Base-by-base conservation (phyloP, 2,329 filamentous ascomycete genomes). In the Aspergillus sp. region DNA sequence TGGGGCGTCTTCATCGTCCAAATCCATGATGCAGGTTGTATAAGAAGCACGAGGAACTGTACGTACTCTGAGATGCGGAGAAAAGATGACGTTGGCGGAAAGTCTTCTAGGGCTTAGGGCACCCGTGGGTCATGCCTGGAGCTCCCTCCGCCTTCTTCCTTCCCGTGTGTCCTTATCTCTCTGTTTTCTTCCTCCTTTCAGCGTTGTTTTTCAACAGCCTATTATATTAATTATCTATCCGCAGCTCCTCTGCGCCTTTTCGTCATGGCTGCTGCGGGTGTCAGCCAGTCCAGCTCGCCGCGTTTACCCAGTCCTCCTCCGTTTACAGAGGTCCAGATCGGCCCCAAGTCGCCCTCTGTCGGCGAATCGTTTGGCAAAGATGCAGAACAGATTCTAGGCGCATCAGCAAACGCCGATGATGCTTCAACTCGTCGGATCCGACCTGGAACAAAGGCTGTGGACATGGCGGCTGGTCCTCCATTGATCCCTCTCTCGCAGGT, bases 281-380 rank as follows among this genome's bases (percentile, higher is more conserved):
- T 71, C 56, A 77, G 75, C 54, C 73, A 75, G 52, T 87, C 89
- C 57, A 93, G 84, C 73, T 96, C 92, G 45, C 93, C 94, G 58
- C 88, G 94, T 68, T 85, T 99, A 47, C 94, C 94, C 54, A 96
- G 91, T 73, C 94, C 94, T 55, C 94, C 94, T 53, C 94, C 94
- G 32, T 87, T 95, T 52, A 90, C 93, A 56, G 94, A 99, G 74
- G 94, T 96, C 61, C 93, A 97, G 75, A 86, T 95, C 57, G 88
- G 85, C 7, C 87, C 88, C 51, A 85, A 85, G 64, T 94, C 90
- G 46, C 90, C 90, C 1, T 81, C 81, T 16, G 77, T 86, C 58
- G 80, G 84, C 46, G 72, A 86, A 68, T 67, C 82, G 63, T 73
- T 82, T 75, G 78, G 81, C 72, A 60, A 82, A 79, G 69, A 82